Percentiles rank a stretch among this genome's conserved stretches.
Evolutionary conservation across 768 basidiomycete genomes (phyloP).

Genomic region (Kwoniella heveanensis): DNA sequence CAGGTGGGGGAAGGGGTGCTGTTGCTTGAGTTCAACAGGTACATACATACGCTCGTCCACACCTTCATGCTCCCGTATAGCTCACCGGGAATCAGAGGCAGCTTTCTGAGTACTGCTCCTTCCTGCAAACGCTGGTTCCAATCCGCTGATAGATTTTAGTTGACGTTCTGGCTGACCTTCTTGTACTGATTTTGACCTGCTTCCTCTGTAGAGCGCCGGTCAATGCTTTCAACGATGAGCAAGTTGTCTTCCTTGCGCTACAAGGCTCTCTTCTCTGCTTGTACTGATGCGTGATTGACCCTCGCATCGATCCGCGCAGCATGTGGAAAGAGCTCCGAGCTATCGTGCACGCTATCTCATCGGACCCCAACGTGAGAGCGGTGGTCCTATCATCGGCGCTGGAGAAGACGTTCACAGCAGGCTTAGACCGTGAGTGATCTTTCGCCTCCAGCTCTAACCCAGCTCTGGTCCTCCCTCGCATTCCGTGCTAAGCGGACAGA

Average conservation of each 20-base stretch:
- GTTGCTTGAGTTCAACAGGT: conserved; percentile 47
- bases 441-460: no score
- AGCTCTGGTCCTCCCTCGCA: no score
- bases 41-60: neutral
- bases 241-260: conserved; percentile 10
- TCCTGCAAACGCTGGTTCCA: no score
- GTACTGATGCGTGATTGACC: no score
- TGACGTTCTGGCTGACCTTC: neutral
- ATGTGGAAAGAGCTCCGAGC: conserved; percentile 73
- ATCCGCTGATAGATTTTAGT: no score
- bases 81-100: no score
- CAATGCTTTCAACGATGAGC: conserved; percentile 54
- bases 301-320: conserved; percentile 58
- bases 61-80: no score
- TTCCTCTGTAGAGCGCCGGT: conserved; percentile 44
- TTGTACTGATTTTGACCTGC: neutral
- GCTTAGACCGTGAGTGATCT: conserved; percentile 70
- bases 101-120: no score
- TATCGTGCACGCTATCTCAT: conserved; percentile 64
- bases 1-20: conserved; percentile 32
- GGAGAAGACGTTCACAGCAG: conserved; percentile 78
- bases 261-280: neutral
- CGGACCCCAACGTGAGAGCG: conserved; percentile 66
- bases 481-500: no score
- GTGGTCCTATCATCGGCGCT: conserved; percentile 72